Evolutionary conservation across 208 protist genomes (phyloP).

Genomic region (Trypanosomatidae sp.): DNA sequence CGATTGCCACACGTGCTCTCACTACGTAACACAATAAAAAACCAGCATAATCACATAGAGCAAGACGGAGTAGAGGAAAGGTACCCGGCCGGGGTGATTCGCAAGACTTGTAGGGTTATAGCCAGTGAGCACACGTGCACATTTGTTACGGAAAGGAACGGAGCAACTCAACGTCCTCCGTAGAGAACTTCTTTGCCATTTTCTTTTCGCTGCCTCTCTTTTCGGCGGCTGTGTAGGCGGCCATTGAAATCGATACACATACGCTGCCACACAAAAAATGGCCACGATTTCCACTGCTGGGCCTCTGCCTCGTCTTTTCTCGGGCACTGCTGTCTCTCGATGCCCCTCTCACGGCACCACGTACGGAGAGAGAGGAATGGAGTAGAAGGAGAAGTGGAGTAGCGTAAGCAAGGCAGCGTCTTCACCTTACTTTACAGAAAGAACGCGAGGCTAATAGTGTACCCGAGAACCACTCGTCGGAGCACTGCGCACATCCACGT

Average conservation of each 20-base stretch:
- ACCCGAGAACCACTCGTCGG: neutral
- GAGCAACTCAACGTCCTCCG: neutral
- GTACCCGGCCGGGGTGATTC: neutral
- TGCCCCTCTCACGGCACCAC: neutral
- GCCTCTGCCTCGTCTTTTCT: neutral
- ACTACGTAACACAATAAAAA: neutral
- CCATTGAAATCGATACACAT: neutral
- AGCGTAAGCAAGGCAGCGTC: neutral
- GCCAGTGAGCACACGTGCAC: neutral
- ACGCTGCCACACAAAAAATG: neutral
- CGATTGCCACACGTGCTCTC: neutral
- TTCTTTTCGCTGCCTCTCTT: neutral
- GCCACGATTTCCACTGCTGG: neutral
- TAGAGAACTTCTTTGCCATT: neutral
- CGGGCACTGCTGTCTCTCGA: neutral
- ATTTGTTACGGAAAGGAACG: neutral
- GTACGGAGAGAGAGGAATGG: neutral
- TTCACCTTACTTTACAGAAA: neutral
- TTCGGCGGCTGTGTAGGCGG: neutral
- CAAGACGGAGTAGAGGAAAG: neutral
- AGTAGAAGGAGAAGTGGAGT: neutral
- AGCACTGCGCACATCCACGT: neutral
- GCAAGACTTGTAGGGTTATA: neutral
- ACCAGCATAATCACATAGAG: neutral
- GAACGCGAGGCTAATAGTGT: neutral